Base-by-base conservation (phyloP, 345 rosid species). In the Populus simonii region DNA sequence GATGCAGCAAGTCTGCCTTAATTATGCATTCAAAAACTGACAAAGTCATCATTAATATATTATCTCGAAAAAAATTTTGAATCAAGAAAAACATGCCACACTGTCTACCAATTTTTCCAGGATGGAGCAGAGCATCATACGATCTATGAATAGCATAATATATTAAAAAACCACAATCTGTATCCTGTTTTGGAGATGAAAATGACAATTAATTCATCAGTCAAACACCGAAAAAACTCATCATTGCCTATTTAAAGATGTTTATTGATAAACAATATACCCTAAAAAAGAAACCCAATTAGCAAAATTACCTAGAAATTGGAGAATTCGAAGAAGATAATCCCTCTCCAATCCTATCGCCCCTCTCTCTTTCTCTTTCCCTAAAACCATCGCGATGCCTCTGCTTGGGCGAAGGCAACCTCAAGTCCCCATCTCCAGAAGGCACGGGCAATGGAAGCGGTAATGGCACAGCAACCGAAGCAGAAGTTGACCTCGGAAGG, bases 401-500 rank as follows among this genome's bases (percentile, higher is more conserved):
- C 41, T 85, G 91, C 17, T 79, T 81, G 8, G 83, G 81, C 62
- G 86, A 84, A 17, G 79, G 87, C 59, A 78, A 76, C 68, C 87
- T 82, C 45, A 69, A 74, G 23, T 86, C 89, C 8, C 82, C 87
- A 36, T 83, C 80, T 27, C 86, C 81, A 39, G 33, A 77, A 43
- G 88, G 90, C 25, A 87, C 62, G 67, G 97, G 97, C 51, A 91
- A 76, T 10, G 96, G 96, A 63, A 92, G 82, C 1, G 93, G 93
- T 61, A 89, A 57, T 17, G 94, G 89, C 17, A 73, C 73, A 23
- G 86, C 66, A 3, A 74, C 39, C 16, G 89, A 61, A 11, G 71
- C 38, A 74, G 85, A 78, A 51, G 83, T 79, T 12, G 90, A 88
- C 2, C 84, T 75, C 22, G 86, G 57, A 16, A 84, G 45, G 8